phyloP scores from a whole-genome alignment of 768 basidiomycete species.

The Myochromella boudieri region DNA sequence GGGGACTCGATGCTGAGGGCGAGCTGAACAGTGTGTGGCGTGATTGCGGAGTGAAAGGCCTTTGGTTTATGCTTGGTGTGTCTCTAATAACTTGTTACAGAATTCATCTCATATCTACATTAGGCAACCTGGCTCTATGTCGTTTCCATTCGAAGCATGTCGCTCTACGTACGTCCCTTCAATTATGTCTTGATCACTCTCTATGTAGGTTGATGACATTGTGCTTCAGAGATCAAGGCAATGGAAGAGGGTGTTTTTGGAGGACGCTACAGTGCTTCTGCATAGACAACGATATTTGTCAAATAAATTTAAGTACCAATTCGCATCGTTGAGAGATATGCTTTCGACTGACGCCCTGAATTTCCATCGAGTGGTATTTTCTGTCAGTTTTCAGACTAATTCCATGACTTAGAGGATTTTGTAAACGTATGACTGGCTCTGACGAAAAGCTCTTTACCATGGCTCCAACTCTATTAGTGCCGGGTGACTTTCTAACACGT shows the following conservation, averaged over 20 bases:
- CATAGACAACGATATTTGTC: not conserved
- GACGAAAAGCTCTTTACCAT: no score
- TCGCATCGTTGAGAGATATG: no score
- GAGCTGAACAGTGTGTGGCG: slow-evolving; percentile 51
- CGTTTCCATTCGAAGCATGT: slow-evolving; percentile 63
- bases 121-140: slow-evolving; percentile 54
- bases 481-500: no score
- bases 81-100: not conserved
- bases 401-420: no score
- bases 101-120: not conserved
- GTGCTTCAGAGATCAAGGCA: slow-evolving; percentile 17
- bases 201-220: not conserved
- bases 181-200: not conserved
- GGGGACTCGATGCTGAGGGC: slow-evolving; percentile 66
- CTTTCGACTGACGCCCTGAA: no score
- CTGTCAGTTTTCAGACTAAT: no score
- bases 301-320: not conserved
- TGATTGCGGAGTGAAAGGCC: slow-evolving; percentile 45
- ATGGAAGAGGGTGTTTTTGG: slow-evolving; percentile 19
- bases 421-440: no score
- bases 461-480: no score
- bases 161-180: slow-evolving; percentile 54
- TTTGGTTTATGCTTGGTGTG: slow-evolving; percentile 63
- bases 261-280: slow-evolving; percentile 13
- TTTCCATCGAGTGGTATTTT: no score